Evolutionary conservation across 441 rosid genomes (phyloP).

Genomic region (Adansonia grandidieri): DNA sequence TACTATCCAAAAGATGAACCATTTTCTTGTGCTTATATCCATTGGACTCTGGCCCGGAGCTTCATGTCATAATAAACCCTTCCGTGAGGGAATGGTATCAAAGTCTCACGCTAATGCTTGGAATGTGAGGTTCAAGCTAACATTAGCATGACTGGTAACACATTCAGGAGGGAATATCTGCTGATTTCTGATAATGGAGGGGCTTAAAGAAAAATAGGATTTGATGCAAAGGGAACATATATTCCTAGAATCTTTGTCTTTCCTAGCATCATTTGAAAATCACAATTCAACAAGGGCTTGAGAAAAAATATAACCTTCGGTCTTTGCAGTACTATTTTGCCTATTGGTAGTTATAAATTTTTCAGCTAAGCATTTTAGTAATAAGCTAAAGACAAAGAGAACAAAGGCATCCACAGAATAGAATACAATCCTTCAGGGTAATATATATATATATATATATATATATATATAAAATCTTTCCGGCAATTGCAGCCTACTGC

Average conservation of each 20-base stretch:
- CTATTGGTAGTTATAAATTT: neutral
- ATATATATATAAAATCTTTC: too few relatives aligned
- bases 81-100: constrained; percentile 51
- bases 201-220: constrained; percentile 36
- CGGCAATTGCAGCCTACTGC: neutral
- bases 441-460: neutral
- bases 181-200: constrained; percentile 28
- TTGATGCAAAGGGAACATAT: constrained; percentile 45
- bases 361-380: neutral
- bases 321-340: neutral
- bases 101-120: constrained; percentile 26
- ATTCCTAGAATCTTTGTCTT: constrained; percentile 30
- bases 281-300: constrained; percentile 19
- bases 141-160: constrained; percentile 36
- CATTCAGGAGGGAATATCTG: constrained; percentile 33
- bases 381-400: neutral
- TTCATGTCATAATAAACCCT: constrained; percentile 11
- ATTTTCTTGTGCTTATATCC: neutral
- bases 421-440: neutral
- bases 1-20: constrained; percentile 20
- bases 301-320: neutral
- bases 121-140: constrained; percentile 35
- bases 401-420: neutral
- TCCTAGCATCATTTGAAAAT: constrained; percentile 27
- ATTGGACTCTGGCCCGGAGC: neutral